Percentiles rank a stretch among this genome's conserved stretches.
Evolutionary conservation across 1,284 basidiomycete species (phyloP).

Genomic region (Heterobasidion annosum): DNA sequence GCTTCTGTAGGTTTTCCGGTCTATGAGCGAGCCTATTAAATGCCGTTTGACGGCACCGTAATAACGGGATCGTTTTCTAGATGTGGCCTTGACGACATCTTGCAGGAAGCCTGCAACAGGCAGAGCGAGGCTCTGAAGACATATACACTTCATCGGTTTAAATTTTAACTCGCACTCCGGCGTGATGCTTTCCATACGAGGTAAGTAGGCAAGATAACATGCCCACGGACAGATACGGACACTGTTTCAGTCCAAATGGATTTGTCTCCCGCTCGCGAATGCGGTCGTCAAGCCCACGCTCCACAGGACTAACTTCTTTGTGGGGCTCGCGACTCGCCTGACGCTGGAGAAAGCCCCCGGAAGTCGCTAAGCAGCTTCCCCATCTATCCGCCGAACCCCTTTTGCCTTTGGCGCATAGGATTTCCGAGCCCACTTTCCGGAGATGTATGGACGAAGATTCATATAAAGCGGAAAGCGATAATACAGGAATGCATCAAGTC

Average conservation of each 20-base stretch:
- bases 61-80: too few species aligned
- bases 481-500: background rate
- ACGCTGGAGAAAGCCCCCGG: background rate
- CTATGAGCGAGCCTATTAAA: too few species aligned
- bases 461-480: background rate
- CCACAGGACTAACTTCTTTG: background rate
- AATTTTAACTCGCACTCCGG: too few species aligned
- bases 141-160: too few species aligned
- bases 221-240: background rate
- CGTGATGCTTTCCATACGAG: background rate
- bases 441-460: background rate
- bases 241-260: background rate
- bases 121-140: too few species aligned
- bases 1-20: too few species aligned
- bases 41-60: too few species aligned
- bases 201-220: background rate
- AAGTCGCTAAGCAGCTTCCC: background rate
- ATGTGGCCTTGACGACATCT: too few species aligned
- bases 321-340: background rate
- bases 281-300: background rate
- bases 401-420: background rate
- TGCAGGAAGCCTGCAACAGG: too few species aligned
- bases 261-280: background rate
- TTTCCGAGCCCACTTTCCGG: background rate
- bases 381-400: background rate